These are phyloP conservation scores for Panicum virgatum DNA, from an alignment of 202 grass and related monocot genomes.

Conservation along the genomic window DNA sequence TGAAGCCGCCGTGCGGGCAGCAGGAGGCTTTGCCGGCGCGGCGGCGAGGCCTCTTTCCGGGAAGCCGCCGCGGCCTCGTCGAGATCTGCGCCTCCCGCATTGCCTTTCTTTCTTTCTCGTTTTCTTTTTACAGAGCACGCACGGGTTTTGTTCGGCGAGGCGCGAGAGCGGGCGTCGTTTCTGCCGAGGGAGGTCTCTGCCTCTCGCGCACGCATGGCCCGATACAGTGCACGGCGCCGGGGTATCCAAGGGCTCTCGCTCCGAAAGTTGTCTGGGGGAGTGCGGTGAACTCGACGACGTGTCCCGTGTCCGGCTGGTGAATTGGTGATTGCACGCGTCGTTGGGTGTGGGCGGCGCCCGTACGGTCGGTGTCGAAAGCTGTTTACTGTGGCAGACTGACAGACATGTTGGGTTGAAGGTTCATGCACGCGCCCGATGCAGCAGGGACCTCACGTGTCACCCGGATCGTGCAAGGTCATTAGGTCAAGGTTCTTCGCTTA, in stretches of 20 bases:
- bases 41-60: slow-evolving; percentile 44
- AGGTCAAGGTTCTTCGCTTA: neutral
- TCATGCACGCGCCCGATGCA: slow-evolving; percentile 3
- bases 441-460: neutral
- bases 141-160: neutral
- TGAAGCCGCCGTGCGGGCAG: neutral
- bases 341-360: neutral
- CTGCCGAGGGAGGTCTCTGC: no score
- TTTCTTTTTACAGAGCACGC: no score
- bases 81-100: neutral
- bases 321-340: no score
- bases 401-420: neutral
- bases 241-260: neutral
- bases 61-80: slow-evolving; percentile 25
- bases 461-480: neutral
- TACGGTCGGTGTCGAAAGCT: neutral
- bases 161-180: no score
- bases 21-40: slow-evolving; percentile 9
- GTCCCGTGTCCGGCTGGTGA: no score
- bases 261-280: neutral
- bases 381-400: neutral
- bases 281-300: neutral
- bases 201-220: neutral
- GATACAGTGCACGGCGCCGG: neutral
- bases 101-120: neutral